These are phyloP conservation scores for Cyclaneusma minus DNA, from an alignment of 2,329 filamentous ascomycete species.

Conservation along the genomic window DNA sequence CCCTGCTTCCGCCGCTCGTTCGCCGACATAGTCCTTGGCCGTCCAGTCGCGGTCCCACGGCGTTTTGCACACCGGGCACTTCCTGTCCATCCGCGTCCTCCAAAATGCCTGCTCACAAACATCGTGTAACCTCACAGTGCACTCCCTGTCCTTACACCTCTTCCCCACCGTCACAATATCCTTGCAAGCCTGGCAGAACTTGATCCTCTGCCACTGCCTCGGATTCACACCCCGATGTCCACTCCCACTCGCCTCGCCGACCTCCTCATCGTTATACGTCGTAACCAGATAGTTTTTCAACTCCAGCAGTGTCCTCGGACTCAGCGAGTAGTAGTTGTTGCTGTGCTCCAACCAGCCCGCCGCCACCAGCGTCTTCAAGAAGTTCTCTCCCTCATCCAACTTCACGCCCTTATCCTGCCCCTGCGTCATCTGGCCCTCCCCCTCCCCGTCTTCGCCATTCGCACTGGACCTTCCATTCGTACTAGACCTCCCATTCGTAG, in stretches of 20 bases:
- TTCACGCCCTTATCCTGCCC: slow-evolving; percentile 44
- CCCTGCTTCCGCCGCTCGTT: slow-evolving; percentile 30
- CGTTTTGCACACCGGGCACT: slow-evolving; percentile 46
- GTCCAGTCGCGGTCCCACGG: slow-evolving; percentile 35
- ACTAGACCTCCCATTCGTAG: no score
- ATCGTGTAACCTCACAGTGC: slow-evolving; percentile 58
- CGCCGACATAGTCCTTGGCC: slow-evolving; percentile 34
- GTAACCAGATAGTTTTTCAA: slow-evolving; percentile 71
- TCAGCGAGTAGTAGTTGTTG: slow-evolving; percentile 59
- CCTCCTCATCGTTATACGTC: slow-evolving; percentile 64
- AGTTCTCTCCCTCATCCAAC: slow-evolving; percentile 59
- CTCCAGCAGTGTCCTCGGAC: slow-evolving; percentile 70
- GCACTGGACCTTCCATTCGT: slow-evolving; percentile 9
- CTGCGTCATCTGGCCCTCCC: slow-evolving; percentile 19
- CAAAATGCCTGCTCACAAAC: slow-evolving; percentile 63
- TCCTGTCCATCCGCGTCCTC: slow-evolving; percentile 40
- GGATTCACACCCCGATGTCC: slow-evolving; percentile 22
- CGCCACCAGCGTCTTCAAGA: slow-evolving; percentile 53
- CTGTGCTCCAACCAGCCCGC: slow-evolving; percentile 81
- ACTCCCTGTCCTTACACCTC: slow-evolving; percentile 55
- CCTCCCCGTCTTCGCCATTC: slow-evolving; percentile 11
- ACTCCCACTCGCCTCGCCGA: slow-evolving; percentile 33
- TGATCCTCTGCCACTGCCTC: slow-evolving; percentile 69
- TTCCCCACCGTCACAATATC: slow-evolving; percentile 79
- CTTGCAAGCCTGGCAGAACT: slow-evolving; percentile 75